These are phyloP conservation scores for Quercus agrifolia DNA, from an alignment of 306 rosid genomes.

Conservation along the genomic window DNA sequence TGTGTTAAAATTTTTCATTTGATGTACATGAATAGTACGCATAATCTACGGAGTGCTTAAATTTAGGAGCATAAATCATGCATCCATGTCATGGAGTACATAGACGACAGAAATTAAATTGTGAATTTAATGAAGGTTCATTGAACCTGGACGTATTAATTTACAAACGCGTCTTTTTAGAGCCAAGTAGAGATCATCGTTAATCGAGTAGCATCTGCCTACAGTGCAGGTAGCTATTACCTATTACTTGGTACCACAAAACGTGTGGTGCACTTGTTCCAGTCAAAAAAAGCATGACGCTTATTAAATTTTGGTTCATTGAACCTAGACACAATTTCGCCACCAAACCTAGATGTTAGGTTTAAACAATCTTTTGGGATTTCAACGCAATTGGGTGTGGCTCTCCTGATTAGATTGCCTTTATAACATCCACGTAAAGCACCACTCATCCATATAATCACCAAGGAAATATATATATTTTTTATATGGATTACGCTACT, in stretches of 20 bases:
- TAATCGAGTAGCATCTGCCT: not conserved
- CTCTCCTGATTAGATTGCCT: not conserved
- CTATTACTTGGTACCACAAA: not conserved
- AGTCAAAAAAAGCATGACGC: not conserved
- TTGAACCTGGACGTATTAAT: conserved; percentile 46
- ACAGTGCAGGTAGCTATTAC: too few species aligned
- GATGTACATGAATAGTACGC: too few species aligned
- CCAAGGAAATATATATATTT: not conserved
- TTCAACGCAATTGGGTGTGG: too few species aligned
- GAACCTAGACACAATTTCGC: conserved; percentile 35
- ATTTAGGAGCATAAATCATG: too few species aligned
- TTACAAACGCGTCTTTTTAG: not conserved
- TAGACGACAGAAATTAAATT: too few species aligned
- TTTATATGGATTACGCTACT: accelerated
- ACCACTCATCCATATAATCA: not conserved
- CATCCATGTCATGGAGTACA: too few species aligned
- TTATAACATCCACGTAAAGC: not conserved
- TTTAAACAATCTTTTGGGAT: too few species aligned
- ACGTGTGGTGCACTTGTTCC: not conserved
- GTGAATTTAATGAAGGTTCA: conserved; percentile 20
- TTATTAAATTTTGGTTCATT: conserved; percentile 11
- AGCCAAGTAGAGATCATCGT: not conserved
- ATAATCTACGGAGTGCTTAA: too few species aligned
- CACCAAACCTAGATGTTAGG: not conserved
- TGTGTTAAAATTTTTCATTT: too few species aligned